Evolutionary conservation across 305 asterid species (phyloP), one percentile per base, ranked within the genome.

Genomic region (Fraxinus latifolia): DNA sequence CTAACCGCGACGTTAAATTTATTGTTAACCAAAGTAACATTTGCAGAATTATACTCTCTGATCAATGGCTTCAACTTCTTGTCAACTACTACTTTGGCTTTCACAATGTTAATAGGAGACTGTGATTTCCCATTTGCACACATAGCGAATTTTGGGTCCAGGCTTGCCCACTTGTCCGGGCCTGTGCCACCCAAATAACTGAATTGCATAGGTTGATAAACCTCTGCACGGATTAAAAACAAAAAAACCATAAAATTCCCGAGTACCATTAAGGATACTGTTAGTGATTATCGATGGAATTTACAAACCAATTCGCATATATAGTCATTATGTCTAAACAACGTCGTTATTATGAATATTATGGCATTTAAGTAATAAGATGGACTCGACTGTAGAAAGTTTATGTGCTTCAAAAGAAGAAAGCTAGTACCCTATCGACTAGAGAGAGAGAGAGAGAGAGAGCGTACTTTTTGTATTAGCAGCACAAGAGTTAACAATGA

Each of bases 1-100:
- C 88, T 83, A 32, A 95, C 98, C 96, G 91, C 97, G 42, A 94
- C 83, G 71, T 93, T 93, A 85, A 89, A 90, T 42, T 92, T 90
- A 88, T 94, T 91, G 89, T 95, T 90, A 81, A 91, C 86, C 87
- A 94, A 85, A 82, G 97, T 92, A 42, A 89, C 95, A 82, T 89
- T 92, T 32, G 86, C 84, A 17, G 91, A 11, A 19, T 62, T 85
- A 55, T 93, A 94, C 1, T 88, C 60, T 74, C 93, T 87, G 79
- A 86, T 77, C 76, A 95, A 74, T n/a, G 99, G 97, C 86, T 93
- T 91, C 82, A 91, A 34, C 0, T 88, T 84, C 74, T 86, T 86
- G 87, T 90, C 89, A 37, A 84, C 65, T 11, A 82, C 84, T 21
- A 34, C 92, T 84, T 89, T 73, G 25, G 67, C 53, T 3, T 84